phyloP scores from a whole-genome alignment of 2,329 filamentous ascomycete genomes.

The Scorias spongiosa region DNA sequence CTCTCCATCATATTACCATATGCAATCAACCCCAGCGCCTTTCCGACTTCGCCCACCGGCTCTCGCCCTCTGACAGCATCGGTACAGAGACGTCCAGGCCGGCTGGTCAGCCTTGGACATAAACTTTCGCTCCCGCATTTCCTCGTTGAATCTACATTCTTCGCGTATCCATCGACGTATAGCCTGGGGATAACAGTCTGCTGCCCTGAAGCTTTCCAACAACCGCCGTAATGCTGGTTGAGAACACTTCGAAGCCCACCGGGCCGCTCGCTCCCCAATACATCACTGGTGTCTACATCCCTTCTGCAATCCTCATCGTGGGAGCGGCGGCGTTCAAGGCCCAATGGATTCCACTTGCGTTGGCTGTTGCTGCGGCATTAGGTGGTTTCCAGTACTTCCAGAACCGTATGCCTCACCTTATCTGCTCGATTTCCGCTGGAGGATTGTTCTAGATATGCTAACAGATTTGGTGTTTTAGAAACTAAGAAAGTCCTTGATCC shows the following conservation, averaged over 20 bases:
- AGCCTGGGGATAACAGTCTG: no score
- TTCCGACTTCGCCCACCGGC: no score
- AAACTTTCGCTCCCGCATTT: no score
- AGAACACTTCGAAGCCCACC: conserved; percentile 11
- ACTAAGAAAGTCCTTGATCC: conserved; percentile 75
- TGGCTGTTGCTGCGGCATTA: conserved; percentile 48
- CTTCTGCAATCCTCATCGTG: conserved; percentile 60
- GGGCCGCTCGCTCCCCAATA: conserved; percentile 45
- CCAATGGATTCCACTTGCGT: conserved; percentile 60
- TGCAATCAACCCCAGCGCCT: no score
- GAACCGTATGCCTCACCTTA: conserved; percentile 45
- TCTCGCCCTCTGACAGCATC: no score
- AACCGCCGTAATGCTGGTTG: conserved; percentile 2
- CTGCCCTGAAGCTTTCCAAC: no score
- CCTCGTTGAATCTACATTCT: no score
- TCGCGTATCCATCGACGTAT: no score
- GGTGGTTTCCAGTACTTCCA: conserved; percentile 57
- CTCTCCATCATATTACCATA: no score
- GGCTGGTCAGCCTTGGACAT: no score
- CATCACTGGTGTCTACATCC: conserved; percentile 69
- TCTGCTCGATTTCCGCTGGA: neutral
- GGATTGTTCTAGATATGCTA: conserved; percentile 1
- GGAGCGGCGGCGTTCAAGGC: conserved; percentile 65
- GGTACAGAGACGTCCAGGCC: no score
- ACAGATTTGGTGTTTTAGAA: conserved; percentile 31